Evolutionary conservation across 176 grass and related monocot species (phyloP), one percentile per base, ranked within the genome.

Genomic region (Chrysopogon serrulatus): DNA sequence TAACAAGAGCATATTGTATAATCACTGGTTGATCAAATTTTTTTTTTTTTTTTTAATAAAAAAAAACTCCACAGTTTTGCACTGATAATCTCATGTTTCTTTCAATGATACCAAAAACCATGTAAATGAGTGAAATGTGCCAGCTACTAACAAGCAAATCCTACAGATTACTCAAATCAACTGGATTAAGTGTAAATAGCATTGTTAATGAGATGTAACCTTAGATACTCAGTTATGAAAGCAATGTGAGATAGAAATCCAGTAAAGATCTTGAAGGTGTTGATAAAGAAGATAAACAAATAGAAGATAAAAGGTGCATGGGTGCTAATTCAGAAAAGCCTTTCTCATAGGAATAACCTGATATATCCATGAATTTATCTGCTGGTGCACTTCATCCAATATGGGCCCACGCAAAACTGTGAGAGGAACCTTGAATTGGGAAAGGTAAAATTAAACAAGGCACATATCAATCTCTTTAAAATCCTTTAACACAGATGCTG

Each of bases 301-400:
- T 1, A 54, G 5, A 35, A 35, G 0, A 43, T 56, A 88, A 43
- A 79, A 23, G 27, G 13, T 73, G 21, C 17, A 73, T 54, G 27
- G 57, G 0, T 63, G 73, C 68, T 82, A 42, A 37, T 78, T 45
- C 78, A 73, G 65, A 77, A 31, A 59, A 86, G n/a, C 10, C 69
- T n/a, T 62, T 83, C 1, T 65, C 45, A 40, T 70, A 73, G 18
- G 40, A 42, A 60, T 74, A 80, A 95, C 95, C 95, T 98, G 91
- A 90, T 93, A 93, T 88, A 98, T 98, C 95, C 95, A 98, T 86
- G 95, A 86, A 93, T 93, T 95, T 71, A 98, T 98, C 72, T 90
- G 90, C 77, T 88, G 88, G 74, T 95, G 90, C 63, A 98, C 89
- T 91, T 98, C 95, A 66, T 95, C 95, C 70, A 98, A 69, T 95